A percentile compares a stretch with the other conserved stretches of the same genome.
Conservation (phyloP, 2,329 filamentous ascomycete species). For the Nigrograna mackinnonii region DNA sequence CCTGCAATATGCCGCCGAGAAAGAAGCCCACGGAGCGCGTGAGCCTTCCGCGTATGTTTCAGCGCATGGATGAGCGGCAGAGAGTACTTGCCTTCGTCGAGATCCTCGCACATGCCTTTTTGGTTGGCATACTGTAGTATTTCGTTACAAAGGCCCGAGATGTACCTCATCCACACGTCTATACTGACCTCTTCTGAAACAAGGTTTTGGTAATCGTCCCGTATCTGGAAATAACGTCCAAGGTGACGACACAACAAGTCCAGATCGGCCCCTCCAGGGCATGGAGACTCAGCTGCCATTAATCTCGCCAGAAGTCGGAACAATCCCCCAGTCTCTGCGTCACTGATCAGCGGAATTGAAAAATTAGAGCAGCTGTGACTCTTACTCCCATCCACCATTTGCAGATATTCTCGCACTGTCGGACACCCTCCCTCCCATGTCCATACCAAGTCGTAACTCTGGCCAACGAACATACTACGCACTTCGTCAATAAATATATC, state of each 20-base stretch:
- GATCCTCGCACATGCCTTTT: conserved; percentile 89
- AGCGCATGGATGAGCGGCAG: conserved; percentile 79
- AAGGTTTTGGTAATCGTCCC: conserved; percentile 89
- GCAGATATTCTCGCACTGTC: conserved; percentile 1
- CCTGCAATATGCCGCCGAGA: neutral
- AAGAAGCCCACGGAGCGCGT: neutral
- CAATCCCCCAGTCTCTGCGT: conserved; percentile 79
- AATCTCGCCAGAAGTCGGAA: conserved; percentile 80
- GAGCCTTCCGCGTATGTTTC: neutral
- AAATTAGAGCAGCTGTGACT: neutral
- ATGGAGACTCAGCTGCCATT: conserved; percentile 63
- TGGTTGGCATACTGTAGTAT: conserved; percentile 68
- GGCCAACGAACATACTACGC: conserved; percentile 63
- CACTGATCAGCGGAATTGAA: conserved; percentile 14
- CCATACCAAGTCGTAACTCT: conserved; percentile 4
- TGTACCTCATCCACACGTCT: neutral
- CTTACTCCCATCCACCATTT: conserved; percentile 3
- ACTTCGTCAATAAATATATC: conserved; percentile 3
- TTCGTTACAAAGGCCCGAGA: neutral
- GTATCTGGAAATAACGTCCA: conserved; percentile 84
- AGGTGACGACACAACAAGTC: conserved; percentile 49
- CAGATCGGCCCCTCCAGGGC: too few relatives aligned
- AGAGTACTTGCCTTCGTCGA: conserved; percentile 93
- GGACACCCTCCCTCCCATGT: neutral
- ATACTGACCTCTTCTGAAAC: conserved; percentile 16